Evolutionary conservation across 179 eudicot genomes (phyloP), one percentile per base, ranked within the genome.

Genomic region (Carnegiea gigantea): DNA sequence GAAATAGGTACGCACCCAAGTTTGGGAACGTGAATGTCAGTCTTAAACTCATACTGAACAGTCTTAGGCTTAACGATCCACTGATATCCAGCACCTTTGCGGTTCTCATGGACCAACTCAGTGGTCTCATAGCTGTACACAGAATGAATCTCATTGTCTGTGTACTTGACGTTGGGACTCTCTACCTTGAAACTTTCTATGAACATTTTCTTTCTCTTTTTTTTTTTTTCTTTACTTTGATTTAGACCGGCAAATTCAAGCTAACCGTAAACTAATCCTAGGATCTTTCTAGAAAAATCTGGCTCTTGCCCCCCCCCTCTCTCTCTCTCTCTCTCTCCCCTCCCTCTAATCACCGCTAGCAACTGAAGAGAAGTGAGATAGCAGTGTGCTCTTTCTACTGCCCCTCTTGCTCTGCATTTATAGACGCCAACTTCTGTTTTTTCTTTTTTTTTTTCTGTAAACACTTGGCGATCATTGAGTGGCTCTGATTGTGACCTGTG

Each of bases 21-120:
- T 86, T 95, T 95, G 46, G 99, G 98, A 77, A 94, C 93, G 83
- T 17, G 91, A 53, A 90, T 87, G 10, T 94, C 87, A 10, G 97
- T 95, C 76, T 90, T 95, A 83, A 95, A 95, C 81, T 95, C 90
- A 43, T 95, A 95, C 83, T 89, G 84, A 80, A 94, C 96, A 11
- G 96, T 75, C 68, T 95, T 95, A 72, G 99, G 99, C 83, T 92
- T 94, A 38, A 95, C 97, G 72, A 77, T 85, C 99, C 99, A 95
- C 67, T 92, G 98, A 65, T 90, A 92, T 44, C 88, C 85, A n/a
- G 83, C 40, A 6, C 98, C 99, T 62, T 95, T 86, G 46, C 86
- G 91, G 86, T 87, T 89, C 83, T 95, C 99, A 30, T 95, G 98
- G 83, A 92, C 92, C 60, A 95, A 93, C 83, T 95, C 98, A 0